Conservation (phyloP, 495 filamentous ascomycete genomes). For the Aspergillus homomorphus region DNA sequence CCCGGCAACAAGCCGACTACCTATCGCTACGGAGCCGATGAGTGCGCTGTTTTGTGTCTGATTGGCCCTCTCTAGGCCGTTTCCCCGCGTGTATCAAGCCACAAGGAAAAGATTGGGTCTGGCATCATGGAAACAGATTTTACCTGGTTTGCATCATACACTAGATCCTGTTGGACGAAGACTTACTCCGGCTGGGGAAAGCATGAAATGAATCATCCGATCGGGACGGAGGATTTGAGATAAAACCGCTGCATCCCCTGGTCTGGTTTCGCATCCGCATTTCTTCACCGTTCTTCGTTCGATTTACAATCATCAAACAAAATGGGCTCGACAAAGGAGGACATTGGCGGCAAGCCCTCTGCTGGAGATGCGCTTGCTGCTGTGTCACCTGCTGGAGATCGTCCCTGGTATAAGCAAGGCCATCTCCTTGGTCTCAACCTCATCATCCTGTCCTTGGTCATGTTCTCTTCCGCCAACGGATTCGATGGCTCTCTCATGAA, state of each 20-base stretch:
- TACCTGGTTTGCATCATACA: too few species aligned
- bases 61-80: too few species aligned
- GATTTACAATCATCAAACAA: neutral
- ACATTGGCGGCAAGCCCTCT: neutral
- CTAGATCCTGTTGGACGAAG: too few species aligned
- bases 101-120: too few species aligned
- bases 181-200: too few species aligned
- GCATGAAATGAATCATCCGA: too few species aligned
- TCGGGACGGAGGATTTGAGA: neutral
- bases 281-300: neutral
- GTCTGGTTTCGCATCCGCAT: neutral
- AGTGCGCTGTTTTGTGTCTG: too few species aligned
- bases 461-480: constrained; percentile 25
- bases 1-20: too few species aligned
- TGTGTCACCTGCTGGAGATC: constrained; percentile 10
- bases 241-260: neutral
- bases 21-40: too few species aligned
- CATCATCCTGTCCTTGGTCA: constrained; percentile 19
- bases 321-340: neutral
- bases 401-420: constrained; percentile 20
- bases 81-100: too few species aligned
- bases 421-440: constrained; percentile 25
- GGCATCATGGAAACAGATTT: too few species aligned
- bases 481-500: constrained; percentile 36
- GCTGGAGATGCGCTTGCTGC: neutral